Base-by-base conservation (phyloP, 306 rosid genomes). In the Trifolium subterraneum region DNA sequence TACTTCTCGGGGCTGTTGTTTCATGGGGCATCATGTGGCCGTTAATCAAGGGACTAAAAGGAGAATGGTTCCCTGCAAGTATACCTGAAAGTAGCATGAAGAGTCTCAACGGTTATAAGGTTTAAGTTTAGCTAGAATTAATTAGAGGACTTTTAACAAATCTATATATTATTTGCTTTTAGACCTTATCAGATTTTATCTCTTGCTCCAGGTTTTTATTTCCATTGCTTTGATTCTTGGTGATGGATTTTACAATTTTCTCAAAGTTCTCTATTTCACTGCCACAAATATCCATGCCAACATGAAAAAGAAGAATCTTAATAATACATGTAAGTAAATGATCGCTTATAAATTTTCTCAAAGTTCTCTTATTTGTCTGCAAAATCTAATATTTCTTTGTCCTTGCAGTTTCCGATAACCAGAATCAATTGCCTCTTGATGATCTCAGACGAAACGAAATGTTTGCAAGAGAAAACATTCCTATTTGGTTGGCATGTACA, bases 21-120 rank as follows among this genome's bases (percentile, higher is more conserved):
- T 95, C 99, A 22, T 95, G 97, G 97, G 99, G 99, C 64, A 72
- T 92, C 66, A 95, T 95, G 99, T 95, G 99, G 99, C 99, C 99
- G 0, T 77, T 92, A 75, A 92, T 95, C 73, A 78, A 23, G 61
- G 90, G 88, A 38, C 89, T 85, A 50, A 92, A 95, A 84, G 99
- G 99, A 62, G 92, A 95, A 27, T 95, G 99, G 99, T 95, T 83
- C 75, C 98, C 99, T 42, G 85, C 69, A 58, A 85, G 58, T 78
- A 60, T 95, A 72, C 62, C 93, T 19, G 93, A 95, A 82, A 86
- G 92, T 71, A 95, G 98, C 65, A 92, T 95, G 99, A 88, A 87
- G 85, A 92, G 99, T 74, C 92, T 95, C 31, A 92, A 80, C 63
- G 99, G 99, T 41, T 95, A 95, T 81, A 95, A 95, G 98, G 99